Evolutionary conservation across 768 basidiomycete species (phyloP).

Genomic region (Jaapia argillacea): DNA sequence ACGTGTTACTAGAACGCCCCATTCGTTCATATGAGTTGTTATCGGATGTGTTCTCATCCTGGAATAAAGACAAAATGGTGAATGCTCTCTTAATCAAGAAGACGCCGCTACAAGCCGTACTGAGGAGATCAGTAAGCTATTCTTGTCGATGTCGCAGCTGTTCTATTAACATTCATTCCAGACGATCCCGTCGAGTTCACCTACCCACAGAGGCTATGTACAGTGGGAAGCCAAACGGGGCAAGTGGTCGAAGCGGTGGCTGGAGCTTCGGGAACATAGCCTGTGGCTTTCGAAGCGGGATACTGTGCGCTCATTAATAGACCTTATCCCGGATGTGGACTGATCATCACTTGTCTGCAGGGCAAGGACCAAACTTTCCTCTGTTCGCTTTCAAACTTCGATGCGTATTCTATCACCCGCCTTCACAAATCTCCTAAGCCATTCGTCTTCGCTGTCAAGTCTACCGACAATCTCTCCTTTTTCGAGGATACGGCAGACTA

Average conservation of each 20-base stretch:
- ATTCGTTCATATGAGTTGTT: conserved; percentile 83
- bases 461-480: conserved; percentile 73
- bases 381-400: conserved; percentile 83
- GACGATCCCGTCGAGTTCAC: conserved; percentile 37
- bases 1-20: conserved; percentile 61
- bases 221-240: conserved; percentile 88
- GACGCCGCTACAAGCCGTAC: conserved; percentile 50
- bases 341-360: conserved; percentile 27
- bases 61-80: conserved; percentile 76
- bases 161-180: conserved; percentile 14
- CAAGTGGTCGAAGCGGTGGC: conserved; percentile 92
- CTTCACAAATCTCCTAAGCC: conserved; percentile 74
- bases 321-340: conserved; percentile 4
- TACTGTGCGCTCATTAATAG: conserved; percentile 37
- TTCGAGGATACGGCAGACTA: conserved; percentile 89
- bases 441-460: conserved; percentile 81
- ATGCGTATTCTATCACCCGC: conserved; percentile 74
- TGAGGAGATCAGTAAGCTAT: conserved; percentile 49
- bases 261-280: conserved; percentile 78
- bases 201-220: conserved; percentile 49
- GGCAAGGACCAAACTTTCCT: conserved; percentile 77
- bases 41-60: conserved; percentile 69
- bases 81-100: conserved; percentile 76
- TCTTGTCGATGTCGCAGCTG: neutral
- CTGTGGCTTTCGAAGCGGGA: conserved; percentile 88